phyloP scores from a whole-genome alignment of 2,329 filamentous ascomycete genomes.

The Dryadomyces quercus-mongolicae region DNA sequence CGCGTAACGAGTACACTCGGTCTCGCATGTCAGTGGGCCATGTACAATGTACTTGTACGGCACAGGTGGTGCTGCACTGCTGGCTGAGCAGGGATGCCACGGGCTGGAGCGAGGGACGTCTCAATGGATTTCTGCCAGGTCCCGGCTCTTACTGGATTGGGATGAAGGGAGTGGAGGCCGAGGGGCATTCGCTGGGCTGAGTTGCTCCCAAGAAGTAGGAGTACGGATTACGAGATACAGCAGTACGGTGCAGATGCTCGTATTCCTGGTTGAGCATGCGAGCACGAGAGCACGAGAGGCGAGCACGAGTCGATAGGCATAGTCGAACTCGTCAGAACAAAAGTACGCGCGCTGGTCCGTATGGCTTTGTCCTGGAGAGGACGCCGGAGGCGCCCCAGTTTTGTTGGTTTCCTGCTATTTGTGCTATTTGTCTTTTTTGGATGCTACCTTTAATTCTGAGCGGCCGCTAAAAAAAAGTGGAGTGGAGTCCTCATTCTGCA shows the following conservation, averaged over 20 bases:
- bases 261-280: too few relatives aligned
- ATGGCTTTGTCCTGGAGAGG: neutral
- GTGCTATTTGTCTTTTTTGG: neutral
- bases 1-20: neutral
- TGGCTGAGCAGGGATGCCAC: neutral
- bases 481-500: neutral
- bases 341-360: neutral
- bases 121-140: neutral
- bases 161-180: neutral
- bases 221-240: neutral
- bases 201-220: too few relatives aligned
- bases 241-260: too few relatives aligned
- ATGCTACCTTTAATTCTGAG: neutral
- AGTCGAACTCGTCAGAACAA: neutral
- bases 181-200: neutral
- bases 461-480: constrained; percentile 1
- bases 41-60: neutral
- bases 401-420: neutral
- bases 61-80: neutral
- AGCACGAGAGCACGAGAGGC: too few relatives aligned
- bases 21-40: too few relatives aligned
- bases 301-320: neutral
- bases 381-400: neutral
- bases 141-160: neutral
- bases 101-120: neutral